Percentiles rank a stretch among this genome's conserved stretches.
Conservation (phyloP, 1,284 basidiomycete genomes). For the Sporisorium sorghi region DNA sequence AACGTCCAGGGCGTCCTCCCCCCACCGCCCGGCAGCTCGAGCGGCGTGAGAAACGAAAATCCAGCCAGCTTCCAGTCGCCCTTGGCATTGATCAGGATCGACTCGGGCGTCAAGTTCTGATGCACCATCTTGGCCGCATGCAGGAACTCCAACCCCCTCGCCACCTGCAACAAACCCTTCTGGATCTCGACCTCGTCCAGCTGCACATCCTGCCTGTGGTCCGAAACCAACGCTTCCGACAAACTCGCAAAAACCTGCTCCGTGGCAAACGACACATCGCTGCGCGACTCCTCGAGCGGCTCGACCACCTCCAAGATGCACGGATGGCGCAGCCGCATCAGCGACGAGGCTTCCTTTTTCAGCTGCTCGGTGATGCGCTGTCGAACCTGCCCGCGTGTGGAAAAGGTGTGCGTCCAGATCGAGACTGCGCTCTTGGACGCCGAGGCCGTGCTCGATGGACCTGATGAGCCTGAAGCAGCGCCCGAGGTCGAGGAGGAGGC, state of each 20-base stretch:
- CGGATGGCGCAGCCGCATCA: constrained; percentile 89
- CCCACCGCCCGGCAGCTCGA: constrained; percentile 77
- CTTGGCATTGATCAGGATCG: constrained; percentile 72
- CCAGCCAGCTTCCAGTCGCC: constrained; percentile 99
- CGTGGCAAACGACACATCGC: constrained; percentile 89
- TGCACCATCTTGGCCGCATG: constrained; percentile 92
- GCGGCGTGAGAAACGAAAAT: constrained; percentile 82
- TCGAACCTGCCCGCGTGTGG: constrained; percentile 44
- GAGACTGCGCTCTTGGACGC: constrained; percentile 41
- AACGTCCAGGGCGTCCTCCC: constrained; percentile 84
- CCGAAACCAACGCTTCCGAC: constrained; percentile 40
- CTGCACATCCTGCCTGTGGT: constrained; percentile 51
- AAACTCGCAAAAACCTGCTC: constrained; percentile 73
- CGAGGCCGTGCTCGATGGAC: constrained; percentile 1
- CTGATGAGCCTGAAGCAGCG: constrained; percentile 10
- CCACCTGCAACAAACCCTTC: constrained; percentile 92
- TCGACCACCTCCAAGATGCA: constrained; percentile 98
- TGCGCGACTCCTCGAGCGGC: constrained; percentile 89
- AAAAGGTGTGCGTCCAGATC: constrained; percentile 60
- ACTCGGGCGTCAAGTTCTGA: constrained; percentile 83
- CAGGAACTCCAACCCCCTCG: constrained; percentile 90
- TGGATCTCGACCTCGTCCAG: constrained; percentile 79
- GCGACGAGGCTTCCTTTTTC: constrained; percentile 76
- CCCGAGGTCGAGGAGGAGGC: constrained; percentile 23
- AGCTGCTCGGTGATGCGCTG: constrained; percentile 57